Base-by-base conservation (phyloP, 2,329 filamentous ascomycete genomes). In the Periconia sp. region DNA sequence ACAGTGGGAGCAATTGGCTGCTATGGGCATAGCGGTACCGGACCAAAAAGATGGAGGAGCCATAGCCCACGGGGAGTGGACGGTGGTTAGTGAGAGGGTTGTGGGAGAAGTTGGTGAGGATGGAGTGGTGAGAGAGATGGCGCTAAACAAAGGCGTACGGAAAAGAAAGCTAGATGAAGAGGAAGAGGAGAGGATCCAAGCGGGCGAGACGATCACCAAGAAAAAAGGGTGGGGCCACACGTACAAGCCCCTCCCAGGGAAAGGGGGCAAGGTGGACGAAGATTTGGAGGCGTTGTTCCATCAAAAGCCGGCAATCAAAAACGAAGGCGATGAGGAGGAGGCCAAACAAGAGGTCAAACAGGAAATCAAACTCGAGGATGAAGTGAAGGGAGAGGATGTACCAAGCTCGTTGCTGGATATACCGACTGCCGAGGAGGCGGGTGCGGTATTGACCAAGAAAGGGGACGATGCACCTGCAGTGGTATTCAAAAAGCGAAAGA, bases 1-100 rank as follows among this genome's bases (percentile, higher is more conserved):
- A 50, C 94, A 99, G 75, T 84, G 95, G 66, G 87, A 92, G 58
- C 92, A 97, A 74, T 80, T 99, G 11, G 92, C 89, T 5, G 90
- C 89, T 35, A 83, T 99, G 81, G 94, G 94, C 0, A 86, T 99
- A 46, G 85, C 86, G 45, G 84, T 97, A 50, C 94, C 94, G 0
- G 86, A 90, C 43, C 86, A 89, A 60, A 86, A 91, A 52, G 81
- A 91, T 54, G 81, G 83, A 2, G 90, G 94, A 55, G 86, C 97
- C 84, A 92, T 92, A 6, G 86, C 97, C 78, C 87, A 88, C 3
- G 91, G 94, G 31, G 90, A 96, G 49, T 99, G 93, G 93, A 85
- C 91, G 54, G 85, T 83, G 6, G 83, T 90, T 41, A 63, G 61
- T 81, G 85, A 43, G 80, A 54, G 63, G 42, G 62, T 79, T 14